Percentiles rank a stretch among this genome's conserved stretches.
Conservation (phyloP, 805 yeast genomes). For the Nakazawaea siamensis region DNA sequence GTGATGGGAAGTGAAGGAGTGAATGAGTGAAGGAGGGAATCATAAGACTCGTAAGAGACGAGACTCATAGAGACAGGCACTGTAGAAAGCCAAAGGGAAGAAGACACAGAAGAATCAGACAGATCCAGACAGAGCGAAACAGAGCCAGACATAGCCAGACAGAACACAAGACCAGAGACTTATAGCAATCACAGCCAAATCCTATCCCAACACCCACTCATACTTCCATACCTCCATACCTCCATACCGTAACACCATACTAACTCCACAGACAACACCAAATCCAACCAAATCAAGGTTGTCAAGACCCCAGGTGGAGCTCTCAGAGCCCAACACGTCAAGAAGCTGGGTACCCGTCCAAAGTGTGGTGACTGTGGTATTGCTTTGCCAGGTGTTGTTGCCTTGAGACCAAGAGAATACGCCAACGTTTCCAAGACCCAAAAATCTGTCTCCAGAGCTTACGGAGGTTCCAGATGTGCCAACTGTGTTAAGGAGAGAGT, state of each 20-base stretch:
- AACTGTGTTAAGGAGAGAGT: slow-evolving; percentile 99
- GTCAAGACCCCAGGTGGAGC: slow-evolving; percentile 99
- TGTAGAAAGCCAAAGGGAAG: too few relatives aligned
- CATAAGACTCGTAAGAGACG: too few relatives aligned
- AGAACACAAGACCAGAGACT: neutral
- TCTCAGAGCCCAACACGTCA: slow-evolving; percentile 95
- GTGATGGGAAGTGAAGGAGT: too few relatives aligned
- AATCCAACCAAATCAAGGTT: slow-evolving; percentile 98
- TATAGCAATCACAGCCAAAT: neutral
- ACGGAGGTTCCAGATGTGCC: slow-evolving; percentile 99
- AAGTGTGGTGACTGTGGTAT: slow-evolving; percentile 85
- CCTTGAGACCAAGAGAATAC: slow-evolving; percentile 98
- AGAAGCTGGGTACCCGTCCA: slow-evolving; percentile 83
- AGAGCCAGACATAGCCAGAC: neutral
- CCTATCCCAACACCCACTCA: neutral
- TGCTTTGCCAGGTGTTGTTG: slow-evolving; percentile 61
- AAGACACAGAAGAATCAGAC: too few relatives aligned
- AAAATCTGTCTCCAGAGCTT: slow-evolving; percentile 98
- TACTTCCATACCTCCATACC: neutral
- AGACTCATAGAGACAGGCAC: too few relatives aligned
- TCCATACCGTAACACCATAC: neutral
- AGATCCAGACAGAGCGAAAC: too few relatives aligned
- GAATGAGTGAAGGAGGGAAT: too few relatives aligned
- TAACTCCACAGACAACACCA: slow-evolving; percentile 82
- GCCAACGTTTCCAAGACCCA: slow-evolving; percentile 91